These are phyloP conservation scores for Phanerochaete carnosa DNA, from an alignment of 768 basidiomycete species.

Conservation along the genomic window DNA sequence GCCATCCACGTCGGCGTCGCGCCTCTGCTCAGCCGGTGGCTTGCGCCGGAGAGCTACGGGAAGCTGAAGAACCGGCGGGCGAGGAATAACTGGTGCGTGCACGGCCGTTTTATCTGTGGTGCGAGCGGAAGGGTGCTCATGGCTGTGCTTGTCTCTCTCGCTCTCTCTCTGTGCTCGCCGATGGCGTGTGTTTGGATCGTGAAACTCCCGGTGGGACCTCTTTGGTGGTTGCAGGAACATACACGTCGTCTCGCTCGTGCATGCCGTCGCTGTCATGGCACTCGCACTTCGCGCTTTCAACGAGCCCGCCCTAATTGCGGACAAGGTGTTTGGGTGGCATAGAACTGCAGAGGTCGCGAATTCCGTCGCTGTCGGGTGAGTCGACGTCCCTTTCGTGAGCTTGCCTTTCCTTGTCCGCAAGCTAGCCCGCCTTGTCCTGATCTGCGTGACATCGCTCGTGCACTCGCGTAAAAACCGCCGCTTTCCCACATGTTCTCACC, in stretches of 20 bases:
- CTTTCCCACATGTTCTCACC: background rate
- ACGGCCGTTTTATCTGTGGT: background rate
- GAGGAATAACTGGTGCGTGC: conserved; percentile 58
- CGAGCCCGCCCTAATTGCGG: conserved; percentile 42
- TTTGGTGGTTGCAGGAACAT: conserved; percentile 49
- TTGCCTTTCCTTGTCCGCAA: background rate
- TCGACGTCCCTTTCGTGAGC: conserved; percentile 5
- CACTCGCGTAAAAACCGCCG: background rate
- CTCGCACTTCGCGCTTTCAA: conserved; percentile 55
- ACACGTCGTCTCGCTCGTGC: conserved; percentile 70
- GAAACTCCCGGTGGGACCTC: background rate
- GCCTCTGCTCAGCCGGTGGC: conserved; percentile 44
- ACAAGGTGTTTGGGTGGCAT: conserved; percentile 79
- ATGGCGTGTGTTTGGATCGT: background rate
- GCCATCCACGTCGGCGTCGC: conserved; percentile 55
- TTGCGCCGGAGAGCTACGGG: conserved; percentile 50
- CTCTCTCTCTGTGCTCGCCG: background rate
- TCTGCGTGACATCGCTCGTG: too few relatives aligned
- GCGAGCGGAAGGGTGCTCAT: background rate
- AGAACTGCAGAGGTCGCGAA: conserved; percentile 50
- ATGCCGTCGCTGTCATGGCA: conserved; percentile 65
- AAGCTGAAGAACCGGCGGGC: conserved; percentile 39
- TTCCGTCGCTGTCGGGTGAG: conserved; percentile 71
- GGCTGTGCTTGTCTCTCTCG: background rate
- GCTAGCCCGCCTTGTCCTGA: background rate